These are phyloP conservation scores for Talaromyces sp. DNA, from an alignment of 2,329 filamentous ascomycete species.

Conservation along the genomic window DNA sequence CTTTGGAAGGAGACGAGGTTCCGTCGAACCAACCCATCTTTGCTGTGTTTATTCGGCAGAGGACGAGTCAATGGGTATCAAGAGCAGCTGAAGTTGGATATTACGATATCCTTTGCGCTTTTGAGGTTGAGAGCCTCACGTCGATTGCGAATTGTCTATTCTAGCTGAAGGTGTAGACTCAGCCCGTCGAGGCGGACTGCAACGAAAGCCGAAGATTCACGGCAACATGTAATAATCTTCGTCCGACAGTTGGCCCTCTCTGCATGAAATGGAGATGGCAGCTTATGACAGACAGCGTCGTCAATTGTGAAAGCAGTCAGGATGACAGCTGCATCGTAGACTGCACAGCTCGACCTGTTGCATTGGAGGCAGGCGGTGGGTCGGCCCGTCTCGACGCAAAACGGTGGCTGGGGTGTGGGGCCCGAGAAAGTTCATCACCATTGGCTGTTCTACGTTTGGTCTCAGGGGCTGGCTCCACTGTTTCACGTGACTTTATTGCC, in stretches of 20 bases:
- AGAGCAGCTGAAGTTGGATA: neutral
- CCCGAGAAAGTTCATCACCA: neutral
- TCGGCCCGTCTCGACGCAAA: neutral
- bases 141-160: neutral
- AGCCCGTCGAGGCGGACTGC: neutral
- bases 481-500: neutral
- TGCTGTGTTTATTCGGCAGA: neutral
- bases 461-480: neutral
- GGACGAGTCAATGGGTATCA: neutral
- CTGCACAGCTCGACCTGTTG: neutral
- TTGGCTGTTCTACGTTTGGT: neutral
- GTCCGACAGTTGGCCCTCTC: neutral
- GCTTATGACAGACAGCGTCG: neutral
- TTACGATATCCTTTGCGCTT: neutral
- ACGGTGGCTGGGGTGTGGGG: conserved; percentile 2
- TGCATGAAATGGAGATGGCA: neutral
- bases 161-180: neutral
- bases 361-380: neutral
- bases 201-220: neutral
- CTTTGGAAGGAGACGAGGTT: conserved; percentile 20
- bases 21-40: conserved; percentile 46
- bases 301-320: neutral
- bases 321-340: neutral
- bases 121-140: neutral
- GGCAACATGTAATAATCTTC: neutral